Evolutionary conservation across 2,329 filamentous ascomycete genomes (phyloP).

Genomic region (Raffaelea arxii): DNA sequence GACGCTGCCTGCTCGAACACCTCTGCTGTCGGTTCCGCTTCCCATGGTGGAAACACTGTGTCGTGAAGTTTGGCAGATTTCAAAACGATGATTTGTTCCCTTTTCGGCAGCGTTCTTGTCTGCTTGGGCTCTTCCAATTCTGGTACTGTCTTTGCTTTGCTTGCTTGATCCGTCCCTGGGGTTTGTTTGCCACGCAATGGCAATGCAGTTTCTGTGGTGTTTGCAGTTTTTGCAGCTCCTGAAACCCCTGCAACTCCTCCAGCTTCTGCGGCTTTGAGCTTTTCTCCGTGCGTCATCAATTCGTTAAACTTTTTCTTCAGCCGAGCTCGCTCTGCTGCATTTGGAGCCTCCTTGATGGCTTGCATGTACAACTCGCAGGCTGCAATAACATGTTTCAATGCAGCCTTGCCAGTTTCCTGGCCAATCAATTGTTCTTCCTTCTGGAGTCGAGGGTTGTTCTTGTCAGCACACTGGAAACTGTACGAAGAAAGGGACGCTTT

Average conservation of each 20-base stretch:
- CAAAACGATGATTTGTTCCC: constrained; percentile 67
- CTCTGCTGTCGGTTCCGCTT: constrained; percentile 43
- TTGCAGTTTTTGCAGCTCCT: constrained; percentile 4
- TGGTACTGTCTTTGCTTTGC: too few relatives aligned
- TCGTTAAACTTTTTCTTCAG: constrained; percentile 60
- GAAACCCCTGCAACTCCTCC: too few relatives aligned
- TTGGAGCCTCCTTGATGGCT: constrained; percentile 53
- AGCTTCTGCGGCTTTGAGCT: constrained; percentile 47
- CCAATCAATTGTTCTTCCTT: constrained; percentile 11
- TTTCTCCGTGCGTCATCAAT: constrained; percentile 63
- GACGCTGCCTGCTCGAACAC: constrained; percentile 50
- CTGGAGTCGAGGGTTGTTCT: too few relatives aligned
- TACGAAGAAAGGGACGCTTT: too few relatives aligned
- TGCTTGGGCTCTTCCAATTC: constrained; percentile 34
- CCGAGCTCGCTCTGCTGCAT: constrained; percentile 52
- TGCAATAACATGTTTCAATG: constrained; percentile 64
- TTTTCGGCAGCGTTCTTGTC: constrained; percentile 51
- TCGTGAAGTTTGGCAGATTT: constrained; percentile 74
- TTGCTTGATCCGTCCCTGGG: too few relatives aligned
- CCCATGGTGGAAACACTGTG: constrained; percentile 79
- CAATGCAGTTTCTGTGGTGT: too few relatives aligned
- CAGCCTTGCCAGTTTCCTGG: constrained; percentile 33
- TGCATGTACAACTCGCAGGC: constrained; percentile 77
- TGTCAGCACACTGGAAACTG: too few relatives aligned
- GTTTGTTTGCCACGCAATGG: too few relatives aligned